Conservation (phyloP, 2,329 filamentous ascomycete genomes). For the Nectriaceae sp. region DNA sequence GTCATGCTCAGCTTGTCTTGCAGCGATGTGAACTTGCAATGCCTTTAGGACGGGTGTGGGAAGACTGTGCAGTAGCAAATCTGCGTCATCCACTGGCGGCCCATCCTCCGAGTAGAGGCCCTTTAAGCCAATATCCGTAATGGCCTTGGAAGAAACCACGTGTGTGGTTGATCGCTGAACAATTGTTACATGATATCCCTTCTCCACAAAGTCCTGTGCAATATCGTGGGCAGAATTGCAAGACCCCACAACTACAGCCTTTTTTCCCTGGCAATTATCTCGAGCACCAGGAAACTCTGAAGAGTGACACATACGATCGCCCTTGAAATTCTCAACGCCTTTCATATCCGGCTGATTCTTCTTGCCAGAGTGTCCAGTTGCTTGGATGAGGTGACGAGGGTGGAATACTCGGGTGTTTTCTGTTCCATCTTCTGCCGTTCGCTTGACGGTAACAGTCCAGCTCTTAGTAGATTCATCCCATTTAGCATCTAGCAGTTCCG, state of each 20-base stretch:
- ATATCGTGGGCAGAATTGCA: slow-evolving; percentile 73
- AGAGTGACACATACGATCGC: slow-evolving; percentile 62
- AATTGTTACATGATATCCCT: slow-evolving; percentile 68
- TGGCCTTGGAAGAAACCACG: slow-evolving; percentile 58
- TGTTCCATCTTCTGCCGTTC: slow-evolving; percentile 50
- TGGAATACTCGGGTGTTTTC: slow-evolving; percentile 55
- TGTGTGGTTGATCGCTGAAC: slow-evolving; percentile 68
- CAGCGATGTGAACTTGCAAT: slow-evolving; percentile 48
- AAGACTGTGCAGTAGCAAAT: slow-evolving; percentile 59
- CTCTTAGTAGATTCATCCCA: slow-evolving; percentile 51
- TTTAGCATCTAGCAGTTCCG: slow-evolving; percentile 46
- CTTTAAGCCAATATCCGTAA: slow-evolving; percentile 54
- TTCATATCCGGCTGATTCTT: slow-evolving; percentile 61
- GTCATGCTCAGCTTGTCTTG: slow-evolving; percentile 37
- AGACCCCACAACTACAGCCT: slow-evolving; percentile 65
- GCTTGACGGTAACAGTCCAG: slow-evolving; percentile 59
- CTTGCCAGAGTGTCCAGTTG: slow-evolving; percentile 69
- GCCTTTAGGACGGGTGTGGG: slow-evolving; percentile 63
- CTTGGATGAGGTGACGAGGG: slow-evolving; percentile 65
- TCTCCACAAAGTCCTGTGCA: slow-evolving; percentile 66
- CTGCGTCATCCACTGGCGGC: slow-evolving; percentile 66
- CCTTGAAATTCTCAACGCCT: slow-evolving; percentile 59
- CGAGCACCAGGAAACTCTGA: slow-evolving; percentile 58
- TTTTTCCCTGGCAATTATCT: slow-evolving; percentile 51
- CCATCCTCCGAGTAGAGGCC: slow-evolving; percentile 52